Conservation (phyloP, 805 yeast species). For the Barnettozyma siamensis region DNA sequence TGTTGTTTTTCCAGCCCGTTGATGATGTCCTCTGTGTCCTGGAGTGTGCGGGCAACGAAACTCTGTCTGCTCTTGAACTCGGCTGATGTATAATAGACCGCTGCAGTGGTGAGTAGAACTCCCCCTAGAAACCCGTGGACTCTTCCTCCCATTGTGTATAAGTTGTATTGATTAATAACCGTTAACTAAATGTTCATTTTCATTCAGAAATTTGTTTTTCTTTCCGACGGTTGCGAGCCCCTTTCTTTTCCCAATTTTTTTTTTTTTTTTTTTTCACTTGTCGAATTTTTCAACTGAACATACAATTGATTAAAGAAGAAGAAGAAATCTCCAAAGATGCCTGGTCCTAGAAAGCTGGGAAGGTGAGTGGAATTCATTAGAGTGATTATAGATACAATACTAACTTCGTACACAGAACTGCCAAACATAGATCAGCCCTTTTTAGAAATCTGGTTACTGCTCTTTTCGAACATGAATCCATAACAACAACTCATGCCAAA, state of each 20-base stretch:
- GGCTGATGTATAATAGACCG: slow-evolving; percentile 55
- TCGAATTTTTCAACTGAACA: too few relatives aligned
- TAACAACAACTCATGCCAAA: slow-evolving; percentile 68
- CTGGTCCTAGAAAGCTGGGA: slow-evolving; percentile 22
- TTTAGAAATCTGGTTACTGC: slow-evolving; percentile 63
- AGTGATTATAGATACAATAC: not conserved
- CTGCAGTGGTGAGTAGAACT: slow-evolving; percentile 55
- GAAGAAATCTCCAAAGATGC: slow-evolving; percentile 17
- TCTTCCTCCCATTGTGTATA: slow-evolving; percentile 39
- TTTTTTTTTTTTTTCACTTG: not conserved
- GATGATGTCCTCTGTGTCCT: slow-evolving; percentile 43
- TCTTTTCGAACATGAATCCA: slow-evolving; percentile 62
- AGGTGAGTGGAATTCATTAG: slow-evolving; percentile 10
- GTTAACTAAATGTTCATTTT: too few relatives aligned
- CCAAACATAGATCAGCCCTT: slow-evolving; percentile 35
- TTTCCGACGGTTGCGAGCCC: not conserved
- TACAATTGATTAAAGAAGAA: too few relatives aligned
- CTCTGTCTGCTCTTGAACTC: slow-evolving; percentile 45
- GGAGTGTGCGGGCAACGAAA: slow-evolving; percentile 41
- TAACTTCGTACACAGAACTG: slow-evolving; percentile 16
- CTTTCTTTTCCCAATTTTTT: not conserved
- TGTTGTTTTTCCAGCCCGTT: slow-evolving; percentile 45
- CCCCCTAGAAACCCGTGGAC: slow-evolving; percentile 52
- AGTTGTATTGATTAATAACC: not conserved
- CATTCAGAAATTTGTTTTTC: too few relatives aligned